A percentile compares a stretch with the other conserved stretches of the same genome.
Conservation (phyloP, 345 rosid genomes). For the Populus davidiana region DNA sequence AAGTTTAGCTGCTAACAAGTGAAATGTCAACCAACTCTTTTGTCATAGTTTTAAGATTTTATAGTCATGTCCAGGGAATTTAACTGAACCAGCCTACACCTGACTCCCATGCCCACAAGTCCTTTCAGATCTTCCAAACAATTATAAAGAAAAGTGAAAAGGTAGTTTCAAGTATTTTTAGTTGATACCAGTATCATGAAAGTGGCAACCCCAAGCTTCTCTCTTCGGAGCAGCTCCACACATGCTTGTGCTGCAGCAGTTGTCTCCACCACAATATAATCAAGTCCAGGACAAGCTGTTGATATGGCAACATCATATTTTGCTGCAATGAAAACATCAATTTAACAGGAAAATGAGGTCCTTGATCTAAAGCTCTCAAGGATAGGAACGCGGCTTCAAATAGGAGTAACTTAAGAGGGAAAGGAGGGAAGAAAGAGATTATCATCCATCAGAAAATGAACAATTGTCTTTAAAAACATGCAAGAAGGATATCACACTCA, state of each 20-base stretch:
- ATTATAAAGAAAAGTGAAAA: not conserved
- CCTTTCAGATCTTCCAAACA: not conserved
- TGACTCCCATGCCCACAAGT: not conserved
- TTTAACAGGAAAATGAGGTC: not conserved
- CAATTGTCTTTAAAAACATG: not conserved
- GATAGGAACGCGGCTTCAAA: not conserved
- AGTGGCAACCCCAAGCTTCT: slow-evolving; percentile 87
- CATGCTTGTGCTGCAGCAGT: slow-evolving; percentile 90
- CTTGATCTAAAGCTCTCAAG: not conserved
- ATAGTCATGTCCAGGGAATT: not conserved
- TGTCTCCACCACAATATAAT: slow-evolving; percentile 92
- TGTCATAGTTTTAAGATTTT: not conserved
- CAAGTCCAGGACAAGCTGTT: slow-evolving; percentile 93
- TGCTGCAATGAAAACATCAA: slow-evolving; percentile 50
- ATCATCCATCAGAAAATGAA: not conserved
- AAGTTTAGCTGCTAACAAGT: not conserved
- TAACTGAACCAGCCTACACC: not conserved
- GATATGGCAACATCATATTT: slow-evolving; percentile 95
- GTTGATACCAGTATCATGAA: slow-evolving; percentile 89
- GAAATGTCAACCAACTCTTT: not conserved
- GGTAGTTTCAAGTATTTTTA: not conserved
- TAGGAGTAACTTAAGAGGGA: not conserved
- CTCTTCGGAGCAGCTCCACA: slow-evolving; percentile 84
- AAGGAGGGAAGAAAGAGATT: not conserved
- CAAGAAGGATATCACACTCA: not conserved